Base-by-base conservation (phyloP, 495 filamentous ascomycete species). In the Penicillium flavigenum region DNA sequence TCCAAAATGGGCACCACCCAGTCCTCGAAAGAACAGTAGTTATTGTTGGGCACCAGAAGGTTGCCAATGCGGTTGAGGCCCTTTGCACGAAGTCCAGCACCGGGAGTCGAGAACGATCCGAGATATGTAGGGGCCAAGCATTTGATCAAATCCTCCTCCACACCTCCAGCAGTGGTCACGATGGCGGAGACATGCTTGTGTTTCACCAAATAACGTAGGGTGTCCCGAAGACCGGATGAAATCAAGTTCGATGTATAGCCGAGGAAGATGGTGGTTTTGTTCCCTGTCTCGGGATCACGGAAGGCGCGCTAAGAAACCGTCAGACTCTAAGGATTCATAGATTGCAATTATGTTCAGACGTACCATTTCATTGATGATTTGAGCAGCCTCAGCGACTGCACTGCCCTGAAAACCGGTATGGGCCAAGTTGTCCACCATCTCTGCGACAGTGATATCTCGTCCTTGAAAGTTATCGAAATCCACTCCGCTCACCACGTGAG, bases 111-210 rank as follows among this genome's bases (percentile, higher is more conserved):
- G 76, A 98, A 98, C 9, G 87, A 84, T 31, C 90, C 92, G 61
- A 97, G 83, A 68, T 98, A 98, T 10, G 95, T 99, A 19, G 89
- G 87, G 5, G 86, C 94, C 1, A 98, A 84, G 62, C 95, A 98
- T 75, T 99, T 99, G 79, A 98, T 98, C 44, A 99, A 80, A 68
- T 98, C 94, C 71, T 99, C 94, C 72, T 99, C 94, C 32, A 99
- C 83, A 5, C 92, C 95, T n/a, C 94, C 94, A 0, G 95, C 94
- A 3, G 94, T 95, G 16, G 93, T 95, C 55, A 99, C 95, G 60
- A 98, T 88, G 55, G 87, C 89, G 1, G 89, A 92, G 56, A 98
- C 85, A 68, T 98, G 92, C 34, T 84, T 83, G 73, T 98, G 90
- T 70, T 96, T 82, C 12, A 96, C 93, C 1, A 98, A 83, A 72